These are phyloP conservation scores for Ceratonia siliqua DNA, from an alignment of 306 rosid species.

Conservation along the genomic window DNA sequence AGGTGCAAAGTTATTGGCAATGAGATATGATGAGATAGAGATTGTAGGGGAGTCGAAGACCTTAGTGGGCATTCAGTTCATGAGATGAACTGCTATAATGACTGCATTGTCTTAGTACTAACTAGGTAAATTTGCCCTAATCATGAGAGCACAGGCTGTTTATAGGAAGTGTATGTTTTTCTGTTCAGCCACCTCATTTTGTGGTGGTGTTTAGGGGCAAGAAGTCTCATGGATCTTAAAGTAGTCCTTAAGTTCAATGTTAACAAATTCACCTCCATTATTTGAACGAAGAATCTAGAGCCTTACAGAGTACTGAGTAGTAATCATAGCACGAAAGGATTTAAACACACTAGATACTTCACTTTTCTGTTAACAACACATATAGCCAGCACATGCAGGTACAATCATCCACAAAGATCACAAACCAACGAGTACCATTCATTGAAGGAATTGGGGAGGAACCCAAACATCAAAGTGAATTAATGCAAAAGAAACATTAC, in stretches of 20 bases:
- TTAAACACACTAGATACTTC: neutral
- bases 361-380: neutral
- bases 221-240: neutral
- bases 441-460: no score
- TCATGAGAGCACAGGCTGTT: neutral
- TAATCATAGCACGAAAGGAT: neutral
- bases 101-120: neutral
- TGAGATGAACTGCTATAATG: no score
- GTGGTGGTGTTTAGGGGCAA: neutral
- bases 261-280: neutral
- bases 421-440: no score
- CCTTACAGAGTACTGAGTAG: neutral
- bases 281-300: neutral
- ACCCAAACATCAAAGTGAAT: no score
- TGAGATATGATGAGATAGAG: neutral
- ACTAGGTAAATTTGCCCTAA: neutral
- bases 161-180: neutral
- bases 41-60: neutral
- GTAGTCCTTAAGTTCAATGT: neutral
- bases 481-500: no score
- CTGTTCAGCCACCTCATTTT: neutral
- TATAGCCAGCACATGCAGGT: neutral
- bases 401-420: slow-evolving; percentile 19
- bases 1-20: no score
- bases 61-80: neutral